Base-by-base conservation (phyloP, 1,284 basidiomycete genomes). In the Microbotryum violaceum region DNA sequence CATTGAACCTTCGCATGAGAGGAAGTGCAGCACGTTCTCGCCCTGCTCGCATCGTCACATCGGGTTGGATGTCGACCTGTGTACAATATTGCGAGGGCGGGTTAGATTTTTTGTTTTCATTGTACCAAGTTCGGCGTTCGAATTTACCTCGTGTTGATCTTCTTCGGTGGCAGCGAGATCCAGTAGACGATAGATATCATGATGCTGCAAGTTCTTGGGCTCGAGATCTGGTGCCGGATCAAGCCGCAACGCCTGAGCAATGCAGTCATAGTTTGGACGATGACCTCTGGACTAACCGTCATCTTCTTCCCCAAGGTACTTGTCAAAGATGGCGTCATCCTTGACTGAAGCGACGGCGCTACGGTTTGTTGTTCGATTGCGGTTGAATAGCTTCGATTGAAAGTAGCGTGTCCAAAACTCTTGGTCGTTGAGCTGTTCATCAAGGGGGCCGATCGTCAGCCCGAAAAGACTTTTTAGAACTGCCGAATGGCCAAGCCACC, bases 341-440 rank as follows among this genome's bases (percentile, higher is more conserved):
- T 88, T 88, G 57, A 91, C 85, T 18, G 90, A 85, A 71, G 90
- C 86, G 42, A 65, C 64, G n/a, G 70, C 64, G 4, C 67, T 71
- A 91, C 87, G 9, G 85, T 80, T 18, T 86, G 88, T 92, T 2
- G 94, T 93, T 45, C 91, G 85, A 75, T 97, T 89, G 2, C 88
- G 85, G 73, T 97, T 90, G 80, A 96, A 97, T 10, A 99, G 80
- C 71, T 88, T 91, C 12, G 89, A 93, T 70, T 90, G 87, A 74
- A 99, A 97, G 78, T 97, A 99, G 45, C 94, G 83, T 68, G 84
- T 86, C 96, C 96, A 99, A 73, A 99, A 99, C 65, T 91, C 85
- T 61, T 83, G 85, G 75, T 97, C 91, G 33, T 84, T 83, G 50
- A 97, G 81, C 88, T 93, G 64, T 29, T 27, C 52, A 27, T 42